Conservation (phyloP, 192 early-diverging fungal species). For the Bifiguratus adelaidae region DNA sequence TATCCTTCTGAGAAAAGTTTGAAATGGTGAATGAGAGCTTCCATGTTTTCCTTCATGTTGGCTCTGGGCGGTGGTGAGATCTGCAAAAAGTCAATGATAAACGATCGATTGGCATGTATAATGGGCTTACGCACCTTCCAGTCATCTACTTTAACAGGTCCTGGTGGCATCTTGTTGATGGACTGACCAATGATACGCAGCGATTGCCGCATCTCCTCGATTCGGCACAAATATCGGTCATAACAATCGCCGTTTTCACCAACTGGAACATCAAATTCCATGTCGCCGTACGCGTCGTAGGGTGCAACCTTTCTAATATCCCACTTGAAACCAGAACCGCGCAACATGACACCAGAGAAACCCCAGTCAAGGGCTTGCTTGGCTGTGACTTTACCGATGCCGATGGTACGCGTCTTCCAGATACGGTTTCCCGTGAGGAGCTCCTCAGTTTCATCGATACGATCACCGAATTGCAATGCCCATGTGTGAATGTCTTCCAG, state of each 20-base stretch:
- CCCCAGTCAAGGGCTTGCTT: conserved; percentile 86
- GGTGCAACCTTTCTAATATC: conserved; percentile 90
- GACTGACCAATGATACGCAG: conserved; percentile 94
- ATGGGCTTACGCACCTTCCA: conserved; percentile 47
- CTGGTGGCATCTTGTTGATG: conserved; percentile 91
- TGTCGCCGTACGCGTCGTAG: conserved; percentile 90
- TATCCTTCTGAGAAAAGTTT: conserved; percentile 99
- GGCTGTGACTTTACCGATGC: conserved; percentile 77
- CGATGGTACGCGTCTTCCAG: conserved; percentile 84
- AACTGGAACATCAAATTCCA: conserved; percentile 97
- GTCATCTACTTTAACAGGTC: conserved; percentile 92
- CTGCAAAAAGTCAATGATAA: neutral
- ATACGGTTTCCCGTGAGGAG: conserved; percentile 88
- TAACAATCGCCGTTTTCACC: conserved; percentile 93
- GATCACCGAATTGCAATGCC: conserved; percentile 81
- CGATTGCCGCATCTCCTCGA: conserved; percentile 98
- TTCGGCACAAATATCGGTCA: conserved; percentile 93
- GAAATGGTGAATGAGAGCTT: conserved; percentile 98
- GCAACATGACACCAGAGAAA: conserved; percentile 92
- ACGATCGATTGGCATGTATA: neutral
- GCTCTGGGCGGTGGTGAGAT: conserved; percentile 86
- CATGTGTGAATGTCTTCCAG: conserved; percentile 94
- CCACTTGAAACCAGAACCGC: conserved; percentile 87
- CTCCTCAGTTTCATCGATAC: conserved; percentile 94
- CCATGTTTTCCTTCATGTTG: conserved; percentile 98